Evolutionary conservation across 495 filamentous ascomycete genomes (phyloP).

Genomic region (Annulohypoxylon bovei): DNA sequence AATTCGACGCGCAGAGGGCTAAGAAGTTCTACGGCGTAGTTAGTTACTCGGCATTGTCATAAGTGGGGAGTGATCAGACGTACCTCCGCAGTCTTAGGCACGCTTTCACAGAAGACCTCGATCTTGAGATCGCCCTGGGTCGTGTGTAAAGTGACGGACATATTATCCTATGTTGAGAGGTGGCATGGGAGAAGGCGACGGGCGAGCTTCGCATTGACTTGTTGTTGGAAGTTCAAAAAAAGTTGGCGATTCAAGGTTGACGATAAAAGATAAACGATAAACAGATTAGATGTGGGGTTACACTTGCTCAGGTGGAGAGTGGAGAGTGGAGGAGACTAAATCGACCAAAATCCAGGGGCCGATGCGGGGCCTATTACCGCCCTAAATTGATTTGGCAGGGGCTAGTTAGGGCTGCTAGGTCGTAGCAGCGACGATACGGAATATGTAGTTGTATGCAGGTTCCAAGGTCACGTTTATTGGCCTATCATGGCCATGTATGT

Average conservation of each 20-base stretch:
- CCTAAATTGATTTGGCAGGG: constrained; percentile 25
- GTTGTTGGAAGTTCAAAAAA: constrained; percentile 30
- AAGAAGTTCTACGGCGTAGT: constrained; percentile 82
- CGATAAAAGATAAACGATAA: constrained; percentile 14
- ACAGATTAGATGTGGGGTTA: not conserved
- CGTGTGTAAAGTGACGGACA: constrained; percentile 85
- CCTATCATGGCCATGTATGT: too few relatives aligned
- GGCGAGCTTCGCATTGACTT: not conserved
- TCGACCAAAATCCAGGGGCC: constrained; percentile 20
- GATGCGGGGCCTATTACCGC: constrained; percentile 21
- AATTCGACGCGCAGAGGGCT: constrained; percentile 87
- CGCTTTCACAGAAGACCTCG: constrained; percentile 94
- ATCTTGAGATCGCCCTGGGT: constrained; percentile 91
- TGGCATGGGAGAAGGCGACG: not conserved
- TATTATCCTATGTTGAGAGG: constrained; percentile 32
- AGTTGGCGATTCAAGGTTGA: constrained; percentile 25
- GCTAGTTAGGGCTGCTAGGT: constrained; percentile 33
- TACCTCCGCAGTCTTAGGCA: constrained; percentile 88
- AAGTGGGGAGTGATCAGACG: not conserved
- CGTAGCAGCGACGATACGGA: not conserved
- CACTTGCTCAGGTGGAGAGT: constrained; percentile 7
- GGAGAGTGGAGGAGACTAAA: constrained; percentile 36
- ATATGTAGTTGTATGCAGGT: not conserved
- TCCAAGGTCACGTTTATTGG: too few relatives aligned
- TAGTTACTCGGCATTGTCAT: not conserved